Evolutionary conservation across 495 filamentous ascomycete genomes (phyloP), one percentile per base, ranked within the genome.

Genomic region (Ramalina peruviana): DNA sequence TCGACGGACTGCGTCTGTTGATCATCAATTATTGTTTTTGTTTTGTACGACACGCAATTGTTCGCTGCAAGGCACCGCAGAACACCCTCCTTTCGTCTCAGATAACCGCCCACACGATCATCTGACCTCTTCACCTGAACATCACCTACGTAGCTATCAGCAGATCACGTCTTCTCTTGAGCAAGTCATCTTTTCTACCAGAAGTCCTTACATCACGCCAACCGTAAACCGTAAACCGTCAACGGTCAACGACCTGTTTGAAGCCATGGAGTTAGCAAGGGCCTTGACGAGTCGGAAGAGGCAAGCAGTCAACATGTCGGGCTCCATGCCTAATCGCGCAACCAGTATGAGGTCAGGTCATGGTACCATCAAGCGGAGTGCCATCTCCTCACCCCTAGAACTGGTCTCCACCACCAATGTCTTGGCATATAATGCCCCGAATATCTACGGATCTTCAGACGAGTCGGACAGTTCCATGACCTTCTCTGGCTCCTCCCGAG

Each of bases 391-490:
- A 11, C 92, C 92, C 3, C 72, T 96, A 42, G 81, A 85, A 63
- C 72, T 98, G 40, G 66, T 95, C 25, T 94, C 90, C 17, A 94
- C 93, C 4, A 97, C 93, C 51, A 98, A 97, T 63, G 86, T 89
- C 80, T 81, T 95, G 16, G 84, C 86, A 16, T 94, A 92, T 73
- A 88, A 89, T 59, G 88, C 92, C 11, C 93, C 92, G 23, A 82
- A 88, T 61, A 74, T 87, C 55, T 74, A 69, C 56, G 76, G 72
- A 48, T 71, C 54, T 41, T 61, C 71, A 52, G 74, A 80, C 54
- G 81, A 84, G 43, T 82, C 77, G 4, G 82, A 86, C 49, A 64
- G 67, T 46, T 72, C 77, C 17, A 66, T 72, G n/a, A 76, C 78
- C 3, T 72, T 69, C 36, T 71, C 70, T 55, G 66, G 75, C 66